Percentiles rank a stretch among this genome's conserved stretches.
These are phyloP conservation scores for Pilasporangium apinafurcum DNA, from an alignment of 352 stramenopile species.

Conservation along the genomic window DNA sequence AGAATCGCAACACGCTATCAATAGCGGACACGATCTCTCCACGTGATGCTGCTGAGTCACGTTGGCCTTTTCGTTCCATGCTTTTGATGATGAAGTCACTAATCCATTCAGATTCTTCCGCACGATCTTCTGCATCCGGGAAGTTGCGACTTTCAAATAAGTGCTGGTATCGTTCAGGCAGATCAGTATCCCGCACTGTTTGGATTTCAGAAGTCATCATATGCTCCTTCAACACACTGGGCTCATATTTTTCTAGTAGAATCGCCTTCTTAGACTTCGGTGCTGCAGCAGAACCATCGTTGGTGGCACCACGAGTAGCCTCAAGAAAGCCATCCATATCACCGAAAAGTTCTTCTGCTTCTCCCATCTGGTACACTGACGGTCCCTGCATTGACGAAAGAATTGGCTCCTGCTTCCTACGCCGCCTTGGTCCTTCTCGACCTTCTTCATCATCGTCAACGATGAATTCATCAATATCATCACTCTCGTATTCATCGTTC, in stretches of 20 bases:
- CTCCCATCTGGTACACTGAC: conserved; percentile 87
- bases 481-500: conserved; percentile 86
- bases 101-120: conserved; percentile 87
- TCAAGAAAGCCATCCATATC: conserved; percentile 88
- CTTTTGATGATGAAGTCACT: conserved; percentile 82
- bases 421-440: conserved; percentile 61
- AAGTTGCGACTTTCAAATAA: conserved; percentile 68
- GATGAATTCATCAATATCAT: conserved; percentile 89
- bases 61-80: conserved; percentile 50
- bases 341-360: conserved; percentile 86
- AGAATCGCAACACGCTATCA: conserved; percentile 84
- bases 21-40: conserved; percentile 86
- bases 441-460: conserved; percentile 88
- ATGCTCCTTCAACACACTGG: conserved; percentile 81
- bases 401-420: conserved; percentile 67
- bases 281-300: conserved; percentile 6
- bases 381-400: conserved; percentile 76
- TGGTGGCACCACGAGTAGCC: conserved; percentile 46
- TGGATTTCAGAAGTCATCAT: conserved; percentile 87
- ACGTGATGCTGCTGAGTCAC: conserved; percentile 42
- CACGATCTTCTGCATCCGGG: conserved; percentile 76
- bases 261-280: conserved; percentile 78
- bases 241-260: conserved; percentile 85
- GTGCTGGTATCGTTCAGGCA: conserved; percentile 76
- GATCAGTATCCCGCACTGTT: conserved; percentile 71